These are phyloP conservation scores for Phialophora tarda DNA, from an alignment of 2,329 filamentous ascomycete species.

Conservation along the genomic window DNA sequence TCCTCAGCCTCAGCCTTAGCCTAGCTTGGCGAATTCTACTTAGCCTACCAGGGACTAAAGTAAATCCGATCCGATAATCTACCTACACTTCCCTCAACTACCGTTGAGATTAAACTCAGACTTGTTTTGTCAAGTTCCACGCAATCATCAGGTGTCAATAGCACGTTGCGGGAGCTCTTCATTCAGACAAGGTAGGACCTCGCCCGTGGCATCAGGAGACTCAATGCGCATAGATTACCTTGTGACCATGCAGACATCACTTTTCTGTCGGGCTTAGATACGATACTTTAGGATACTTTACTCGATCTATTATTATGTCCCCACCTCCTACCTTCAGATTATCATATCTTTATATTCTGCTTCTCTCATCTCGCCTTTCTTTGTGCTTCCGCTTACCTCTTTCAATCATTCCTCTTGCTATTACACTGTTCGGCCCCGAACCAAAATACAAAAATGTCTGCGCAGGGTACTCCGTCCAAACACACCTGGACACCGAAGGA, in stretches of 20 bases:
- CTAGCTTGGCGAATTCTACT: too few relatives aligned
- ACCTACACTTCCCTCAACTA: background rate
- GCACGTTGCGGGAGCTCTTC: background rate
- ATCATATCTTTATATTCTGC: background rate
- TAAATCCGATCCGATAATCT: background rate
- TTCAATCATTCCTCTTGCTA: background rate
- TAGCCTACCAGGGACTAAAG: background rate
- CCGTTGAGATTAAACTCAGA: background rate
- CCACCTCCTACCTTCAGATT: background rate
- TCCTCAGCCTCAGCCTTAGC: background rate
- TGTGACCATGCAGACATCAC: background rate
- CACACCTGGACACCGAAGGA: background rate
- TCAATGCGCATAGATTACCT: background rate
- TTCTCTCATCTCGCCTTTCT: background rate
- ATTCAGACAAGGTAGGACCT: background rate
- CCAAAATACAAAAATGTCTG: background rate
- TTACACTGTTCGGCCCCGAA: background rate
- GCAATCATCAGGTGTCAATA: background rate
- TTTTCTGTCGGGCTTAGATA: background rate
- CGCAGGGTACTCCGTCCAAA: background rate
- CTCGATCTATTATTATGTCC: background rate
- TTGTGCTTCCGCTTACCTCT: background rate
- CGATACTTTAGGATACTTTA: background rate
- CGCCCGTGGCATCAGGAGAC: background rate
- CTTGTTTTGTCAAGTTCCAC: background rate